phyloP scores from a whole-genome alignment of 257 asterid species.

The Ophiorrhiza pumila region DNA sequence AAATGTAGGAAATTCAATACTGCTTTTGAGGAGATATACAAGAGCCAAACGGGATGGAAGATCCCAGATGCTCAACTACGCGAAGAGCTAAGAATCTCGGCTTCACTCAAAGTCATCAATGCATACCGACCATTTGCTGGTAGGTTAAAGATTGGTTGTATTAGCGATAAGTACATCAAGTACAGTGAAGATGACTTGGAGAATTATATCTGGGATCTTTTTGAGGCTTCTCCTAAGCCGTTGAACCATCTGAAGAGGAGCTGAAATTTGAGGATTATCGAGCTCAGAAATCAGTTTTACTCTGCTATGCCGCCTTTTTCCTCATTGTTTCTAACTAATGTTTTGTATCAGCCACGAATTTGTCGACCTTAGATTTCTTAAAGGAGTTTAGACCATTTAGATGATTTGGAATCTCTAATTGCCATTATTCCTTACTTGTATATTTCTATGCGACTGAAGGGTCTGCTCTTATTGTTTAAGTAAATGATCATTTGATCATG shows the following conservation, averaged over 20 bases:
- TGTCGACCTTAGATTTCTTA: background rate
- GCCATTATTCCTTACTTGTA: background rate
- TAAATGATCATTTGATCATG: background rate
- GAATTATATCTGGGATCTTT: constrained; percentile 52
- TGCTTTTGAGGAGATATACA: constrained; percentile 62
- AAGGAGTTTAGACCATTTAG: background rate
- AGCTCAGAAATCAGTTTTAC: background rate
- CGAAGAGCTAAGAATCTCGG: constrained; percentile 45
- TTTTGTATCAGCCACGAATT: background rate
- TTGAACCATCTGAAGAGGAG: constrained; percentile 40
- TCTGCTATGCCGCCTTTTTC: background rate
- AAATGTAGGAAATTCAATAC: constrained; percentile 41
- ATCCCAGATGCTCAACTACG: constrained; percentile 59
- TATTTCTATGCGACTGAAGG: background rate
- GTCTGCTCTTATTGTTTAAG: background rate
- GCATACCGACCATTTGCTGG: constrained; percentile 46
- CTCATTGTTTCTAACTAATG: background rate
- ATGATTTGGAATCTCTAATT: background rate
- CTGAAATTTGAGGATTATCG: constrained; percentile 19
- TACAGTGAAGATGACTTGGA: constrained; percentile 60
- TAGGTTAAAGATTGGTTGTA: constrained; percentile 20
- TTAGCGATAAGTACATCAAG: constrained; percentile 58
- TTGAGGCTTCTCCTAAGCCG: constrained; percentile 48
- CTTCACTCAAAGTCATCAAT: constrained; percentile 39
- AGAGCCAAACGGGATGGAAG: constrained; percentile 62